Evolutionary conservation across 164 flowering plant genomes (phyloP).

Genomic region (Warburgia ugandensis): DNA sequence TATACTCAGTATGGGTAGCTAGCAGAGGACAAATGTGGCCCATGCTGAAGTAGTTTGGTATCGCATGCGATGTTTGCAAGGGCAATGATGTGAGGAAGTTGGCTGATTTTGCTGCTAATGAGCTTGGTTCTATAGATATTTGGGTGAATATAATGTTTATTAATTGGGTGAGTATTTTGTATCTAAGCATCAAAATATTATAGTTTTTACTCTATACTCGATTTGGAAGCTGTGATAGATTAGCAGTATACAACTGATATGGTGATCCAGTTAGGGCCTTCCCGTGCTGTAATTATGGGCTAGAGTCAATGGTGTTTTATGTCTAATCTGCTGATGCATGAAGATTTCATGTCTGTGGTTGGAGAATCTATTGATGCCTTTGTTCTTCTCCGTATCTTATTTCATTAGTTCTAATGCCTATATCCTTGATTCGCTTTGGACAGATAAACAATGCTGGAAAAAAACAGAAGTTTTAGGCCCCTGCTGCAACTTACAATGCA

Average conservation of each 20-base stretch:
- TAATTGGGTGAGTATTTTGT: no score
- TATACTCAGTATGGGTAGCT: conserved; percentile 24
- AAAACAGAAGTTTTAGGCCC: conserved; percentile 92
- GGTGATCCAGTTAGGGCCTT: no score
- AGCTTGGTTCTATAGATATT: conserved; percentile 81
- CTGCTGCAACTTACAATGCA: conserved; percentile 77
- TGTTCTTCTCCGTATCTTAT: conserved; percentile 5
- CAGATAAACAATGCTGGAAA: conserved; percentile 97
- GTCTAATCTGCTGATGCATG: no score
- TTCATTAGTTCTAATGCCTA: conserved; percentile 1
- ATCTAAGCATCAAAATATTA: no score
- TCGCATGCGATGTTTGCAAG: conserved; percentile 82
- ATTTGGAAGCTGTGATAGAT: no score
- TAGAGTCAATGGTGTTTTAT: no score
- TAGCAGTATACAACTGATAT: no score
- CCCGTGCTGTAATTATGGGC: no score
- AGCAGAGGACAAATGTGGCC: conserved; percentile 26
- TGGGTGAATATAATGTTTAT: conserved; percentile 67
- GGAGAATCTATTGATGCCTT: background rate
- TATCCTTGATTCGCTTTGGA: no score
- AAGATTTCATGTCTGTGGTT: no score
- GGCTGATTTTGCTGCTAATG: conserved; percentile 62
- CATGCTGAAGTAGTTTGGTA: conserved; percentile 77
- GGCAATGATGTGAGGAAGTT: conserved; percentile 67
- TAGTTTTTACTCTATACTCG: background rate